Conservation (phyloP, 345 rosid genomes). For the Hypericum androsaemum region DNA sequence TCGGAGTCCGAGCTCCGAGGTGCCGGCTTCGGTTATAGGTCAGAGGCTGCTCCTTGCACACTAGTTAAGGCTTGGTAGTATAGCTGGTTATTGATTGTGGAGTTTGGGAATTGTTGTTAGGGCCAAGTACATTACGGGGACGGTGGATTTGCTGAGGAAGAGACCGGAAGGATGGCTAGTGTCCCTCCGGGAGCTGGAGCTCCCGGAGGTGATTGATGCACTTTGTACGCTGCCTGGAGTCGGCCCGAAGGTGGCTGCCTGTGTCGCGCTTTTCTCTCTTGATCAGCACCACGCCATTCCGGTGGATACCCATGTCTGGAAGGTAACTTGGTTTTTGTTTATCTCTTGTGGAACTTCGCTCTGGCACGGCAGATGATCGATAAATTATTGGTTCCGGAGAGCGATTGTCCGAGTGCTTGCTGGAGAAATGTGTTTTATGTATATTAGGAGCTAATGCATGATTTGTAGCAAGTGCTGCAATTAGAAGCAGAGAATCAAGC, state of each 20-base stretch:
- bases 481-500: no score
- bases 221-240: conserved; percentile 83
- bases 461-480: no score
- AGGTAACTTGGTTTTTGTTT: conserved; percentile 35
- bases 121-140: conserved; percentile 75
- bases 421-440: no score
- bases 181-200: conserved; percentile 65
- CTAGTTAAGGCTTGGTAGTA: not conserved
- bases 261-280: conserved; percentile 86
- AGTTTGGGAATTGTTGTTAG: conserved; percentile 29
- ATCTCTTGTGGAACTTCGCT: no score
- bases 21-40: conserved; percentile 94
- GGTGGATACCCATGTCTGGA: conserved; percentile 94
- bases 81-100: not conserved
- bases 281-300: conserved; percentile 93
- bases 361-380: no score
- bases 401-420: no score
- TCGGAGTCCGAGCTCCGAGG: conserved; percentile 61
- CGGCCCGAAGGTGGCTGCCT: conserved; percentile 92
- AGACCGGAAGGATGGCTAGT: conserved; percentile 72
- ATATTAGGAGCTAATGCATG: no score
- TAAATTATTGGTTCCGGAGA: no score
- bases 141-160: conserved; percentile 51
- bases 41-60: not conserved
- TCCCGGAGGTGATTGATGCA: conserved; percentile 49